Percentiles rank a stretch among this genome's conserved stretches.
These are phyloP conservation scores for Theileria sp. DNA, from an alignment of 169 alveolate genomes.

Conservation along the genomic window DNA sequence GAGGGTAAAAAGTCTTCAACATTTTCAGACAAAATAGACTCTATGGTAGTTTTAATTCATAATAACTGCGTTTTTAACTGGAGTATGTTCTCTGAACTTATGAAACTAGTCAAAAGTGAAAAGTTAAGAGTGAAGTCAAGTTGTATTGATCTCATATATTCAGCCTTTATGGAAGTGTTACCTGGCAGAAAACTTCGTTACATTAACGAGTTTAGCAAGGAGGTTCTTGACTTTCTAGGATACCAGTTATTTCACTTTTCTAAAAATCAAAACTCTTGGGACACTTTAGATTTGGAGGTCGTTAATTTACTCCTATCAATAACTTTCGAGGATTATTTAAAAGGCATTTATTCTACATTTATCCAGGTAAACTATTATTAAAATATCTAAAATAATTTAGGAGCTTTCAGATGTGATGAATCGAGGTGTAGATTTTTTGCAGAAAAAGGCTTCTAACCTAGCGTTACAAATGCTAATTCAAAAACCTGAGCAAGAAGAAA, in stretches of 20 bases:
- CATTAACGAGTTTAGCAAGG: slow-evolving; percentile 39
- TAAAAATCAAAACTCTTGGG: slow-evolving; percentile 31
- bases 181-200: slow-evolving; percentile 49
- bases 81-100: slow-evolving; percentile 31
- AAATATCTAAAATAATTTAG: not conserved
- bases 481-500: slow-evolving; percentile 66
- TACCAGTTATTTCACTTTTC: not conserved
- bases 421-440: slow-evolving; percentile 40
- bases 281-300: slow-evolving; percentile 32
- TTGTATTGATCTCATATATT: slow-evolving; percentile 45
- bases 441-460: slow-evolving; percentile 37
- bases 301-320: slow-evolving; percentile 35
- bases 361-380: slow-evolving; percentile 45
- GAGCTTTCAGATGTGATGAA: slow-evolving; percentile 49
- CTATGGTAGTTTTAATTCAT: slow-evolving; percentile 55
- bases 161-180: slow-evolving; percentile 49
- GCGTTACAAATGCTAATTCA: slow-evolving; percentile 56
- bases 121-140: slow-evolving; percentile 41
- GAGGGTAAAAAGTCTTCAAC: slow-evolving; percentile 47
- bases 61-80: slow-evolving; percentile 47
- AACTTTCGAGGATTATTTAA: slow-evolving; percentile 57
- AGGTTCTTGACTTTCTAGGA: not conserved
- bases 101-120: slow-evolving; percentile 36
- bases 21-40: slow-evolving; percentile 43
- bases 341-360: slow-evolving; percentile 57